These are phyloP conservation scores for Candida peoriensis DNA, from an alignment of 805 yeast genomes.

Conservation along the genomic window DNA sequence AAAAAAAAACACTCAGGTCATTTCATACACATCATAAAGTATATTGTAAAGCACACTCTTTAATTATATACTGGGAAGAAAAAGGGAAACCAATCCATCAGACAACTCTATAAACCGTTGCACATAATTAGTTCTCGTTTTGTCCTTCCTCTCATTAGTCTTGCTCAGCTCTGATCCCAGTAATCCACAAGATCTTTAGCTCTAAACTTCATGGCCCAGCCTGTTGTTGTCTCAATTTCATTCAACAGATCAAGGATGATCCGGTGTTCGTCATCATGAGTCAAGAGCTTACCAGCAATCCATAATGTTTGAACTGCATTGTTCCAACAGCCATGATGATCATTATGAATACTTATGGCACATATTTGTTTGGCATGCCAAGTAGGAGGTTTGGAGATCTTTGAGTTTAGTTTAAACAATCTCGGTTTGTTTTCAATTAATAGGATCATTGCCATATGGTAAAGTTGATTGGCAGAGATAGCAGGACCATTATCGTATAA, in stretches of 20 bases:
- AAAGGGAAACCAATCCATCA: no score
- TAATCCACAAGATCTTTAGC: conserved; percentile 25
- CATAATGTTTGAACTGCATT: conserved; percentile 19
- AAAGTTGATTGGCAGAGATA: conserved; percentile 33
- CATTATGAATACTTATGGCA: conserved; percentile 18
- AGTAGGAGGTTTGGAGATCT: conserved; percentile 15
- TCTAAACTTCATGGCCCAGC: conserved; percentile 30
- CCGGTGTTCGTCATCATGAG: conserved; percentile 23
- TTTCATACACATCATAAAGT: no score
- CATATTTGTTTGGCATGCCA: conserved; percentile 23
- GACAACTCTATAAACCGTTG: no score
- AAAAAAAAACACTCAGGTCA: no score
- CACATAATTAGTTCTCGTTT: no score
- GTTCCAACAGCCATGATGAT: conserved; percentile 23
- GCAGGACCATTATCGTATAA: conserved; percentile 34
- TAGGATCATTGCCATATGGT: conserved; percentile 34
- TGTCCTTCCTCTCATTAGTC: no score
- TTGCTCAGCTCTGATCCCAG: conserved; percentile 18
- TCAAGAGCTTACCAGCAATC: conserved; percentile 20
- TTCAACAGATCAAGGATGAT: conserved; percentile 26
- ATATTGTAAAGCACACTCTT: no score
- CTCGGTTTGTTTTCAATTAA: conserved; percentile 37
- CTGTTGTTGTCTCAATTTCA: conserved; percentile 25
- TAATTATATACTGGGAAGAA: no score
- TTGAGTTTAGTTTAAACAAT: conserved; percentile 23